Conservation (phyloP, 1,139 yeast species). For the Suhomyces taliae region DNA sequence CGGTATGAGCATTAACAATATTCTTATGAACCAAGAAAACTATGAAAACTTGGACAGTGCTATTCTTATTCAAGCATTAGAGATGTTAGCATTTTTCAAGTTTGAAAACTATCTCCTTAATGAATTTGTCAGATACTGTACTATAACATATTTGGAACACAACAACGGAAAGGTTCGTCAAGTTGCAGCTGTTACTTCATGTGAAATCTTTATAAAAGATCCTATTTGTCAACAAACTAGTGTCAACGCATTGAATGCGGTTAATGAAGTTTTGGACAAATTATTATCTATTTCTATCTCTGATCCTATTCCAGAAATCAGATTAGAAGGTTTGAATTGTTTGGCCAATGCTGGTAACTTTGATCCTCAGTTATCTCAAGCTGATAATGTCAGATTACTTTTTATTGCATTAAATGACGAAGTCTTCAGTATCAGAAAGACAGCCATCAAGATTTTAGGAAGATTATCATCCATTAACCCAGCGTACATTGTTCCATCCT, state of each 20-base stretch:
- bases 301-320: constrained; percentile 80
- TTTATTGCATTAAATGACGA: constrained; percentile 94
- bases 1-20: constrained; percentile 40
- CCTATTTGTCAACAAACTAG: constrained; percentile 86
- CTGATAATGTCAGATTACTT: constrained; percentile 79
- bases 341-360: constrained; percentile 63
- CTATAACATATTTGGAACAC: constrained; percentile 78
- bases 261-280: constrained; percentile 80
- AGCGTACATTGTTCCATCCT: constrained; percentile 91
- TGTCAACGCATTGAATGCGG: constrained; percentile 78
- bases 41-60: constrained; percentile 50
- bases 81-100: constrained; percentile 72
- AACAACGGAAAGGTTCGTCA: constrained; percentile 76
- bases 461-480: constrained; percentile 85
- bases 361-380: constrained; percentile 92
- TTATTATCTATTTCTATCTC: constrained; percentile 84
- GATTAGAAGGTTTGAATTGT: constrained; percentile 74
- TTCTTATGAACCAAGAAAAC: constrained; percentile 37
- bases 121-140: constrained; percentile 84
- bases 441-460: constrained; percentile 80
- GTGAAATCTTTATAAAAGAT: constrained; percentile 75
- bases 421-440: constrained; percentile 75
- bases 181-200: constrained; percentile 82
- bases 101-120: constrained; percentile 76
- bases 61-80: constrained; percentile 64